These are phyloP conservation scores for Nicotiana undulata DNA, from an alignment of 257 asterid genomes.

Conservation along the genomic window DNA sequence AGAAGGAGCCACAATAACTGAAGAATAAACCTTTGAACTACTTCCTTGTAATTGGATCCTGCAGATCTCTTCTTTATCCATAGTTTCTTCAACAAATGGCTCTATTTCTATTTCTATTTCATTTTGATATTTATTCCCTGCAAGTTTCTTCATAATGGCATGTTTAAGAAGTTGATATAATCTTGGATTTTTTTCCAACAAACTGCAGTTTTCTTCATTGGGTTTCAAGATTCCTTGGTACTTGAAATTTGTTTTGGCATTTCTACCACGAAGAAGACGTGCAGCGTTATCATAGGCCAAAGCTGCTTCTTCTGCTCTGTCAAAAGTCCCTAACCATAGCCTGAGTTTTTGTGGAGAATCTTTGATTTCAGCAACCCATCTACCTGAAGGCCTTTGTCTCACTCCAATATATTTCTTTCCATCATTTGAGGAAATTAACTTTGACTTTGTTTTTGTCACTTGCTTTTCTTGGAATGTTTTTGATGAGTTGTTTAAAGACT, in stretches of 20 bases:
- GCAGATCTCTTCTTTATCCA: background rate
- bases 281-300: slow-evolving; percentile 33
- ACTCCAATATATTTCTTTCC: slow-evolving; percentile 25
- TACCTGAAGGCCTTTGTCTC: slow-evolving; percentile 32
- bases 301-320: slow-evolving; percentile 33
- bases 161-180: slow-evolving; percentile 21
- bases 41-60: slow-evolving; percentile 7
- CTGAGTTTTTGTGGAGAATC: slow-evolving; percentile 25
- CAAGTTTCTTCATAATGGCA: slow-evolving; percentile 23
- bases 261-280: slow-evolving; percentile 23
- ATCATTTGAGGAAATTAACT: background rate
- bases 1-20: slow-evolving; percentile 37
- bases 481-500: background rate
- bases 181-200: slow-evolving; percentile 22
- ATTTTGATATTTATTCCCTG: background rate
- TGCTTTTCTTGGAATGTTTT: background rate
- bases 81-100: background rate
- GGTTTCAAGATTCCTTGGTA: slow-evolving; percentile 3
- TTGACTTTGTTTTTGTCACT: background rate
- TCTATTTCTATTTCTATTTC: background rate
- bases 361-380: slow-evolving; percentile 39
- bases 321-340: slow-evolving; percentile 36
- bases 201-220: slow-evolving; percentile 14
- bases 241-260: slow-evolving; percentile 29
- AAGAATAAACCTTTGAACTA: slow-evolving; percentile 27